Evolutionary conservation across 1,284 basidiomycete species (phyloP), one percentile per base, ranked within the genome.

Genomic region (Sanghuangporus weigelae): DNA sequence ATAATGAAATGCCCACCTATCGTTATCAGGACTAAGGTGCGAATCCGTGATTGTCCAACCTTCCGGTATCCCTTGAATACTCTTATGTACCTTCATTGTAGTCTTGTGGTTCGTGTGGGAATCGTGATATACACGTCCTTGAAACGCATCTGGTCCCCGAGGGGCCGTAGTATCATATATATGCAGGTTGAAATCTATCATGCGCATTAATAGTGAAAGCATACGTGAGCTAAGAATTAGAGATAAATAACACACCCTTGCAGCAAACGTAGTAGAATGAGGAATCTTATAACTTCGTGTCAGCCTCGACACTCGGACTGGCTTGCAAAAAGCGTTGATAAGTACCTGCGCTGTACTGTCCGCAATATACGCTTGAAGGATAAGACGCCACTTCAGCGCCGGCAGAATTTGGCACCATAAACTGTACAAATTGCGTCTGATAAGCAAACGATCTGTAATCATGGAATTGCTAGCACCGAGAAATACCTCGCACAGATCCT

Each of bases 1-100:
- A 14, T n/a, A 38, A 59, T 26, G 23, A 2, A 49, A 5, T 11
- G 42, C 72, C 66, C 69, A 87, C 93, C 91, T 89, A 75, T 95
- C 86, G 66, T 97, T 98, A 72, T 96, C 89, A 3, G 91, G 91
- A 65, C 92, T 94, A 10, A 97, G 79, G 74, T 98, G 94, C 12
- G 94, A 95, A 75, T 99, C 96, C 2, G 95, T 96, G 62, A 97
- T 90, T 0, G 95, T 96, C 95, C 95, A 97, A 39, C 84, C 79
- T 7, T 90, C 90, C 39, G 84, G 79, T 59, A 83, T 77, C 0
- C 93, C 95, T 71, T 86, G 81, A 57, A 96, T 90, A 0, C 84
- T 85, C 73, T 95, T 94, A 69, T 88, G 83, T 40, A 89, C 77
- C 67, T 87, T 87, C 82, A 96, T 83, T 19, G 82, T 87, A 0